Base-by-base conservation (phyloP, 306 rosid species). In the Alnus rubra region DNA sequence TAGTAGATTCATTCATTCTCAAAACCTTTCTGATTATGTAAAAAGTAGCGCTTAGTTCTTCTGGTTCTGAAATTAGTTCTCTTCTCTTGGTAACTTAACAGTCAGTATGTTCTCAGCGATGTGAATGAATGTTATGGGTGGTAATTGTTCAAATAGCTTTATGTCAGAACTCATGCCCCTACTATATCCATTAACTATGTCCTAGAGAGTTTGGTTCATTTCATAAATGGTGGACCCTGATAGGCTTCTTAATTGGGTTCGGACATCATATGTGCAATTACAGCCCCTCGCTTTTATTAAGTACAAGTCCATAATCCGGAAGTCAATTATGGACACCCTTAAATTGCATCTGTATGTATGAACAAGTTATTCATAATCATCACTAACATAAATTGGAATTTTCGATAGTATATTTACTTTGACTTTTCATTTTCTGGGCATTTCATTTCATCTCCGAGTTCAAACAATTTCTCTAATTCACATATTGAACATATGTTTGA, bases 401-500 rank as follows among this genome's bases (percentile, higher is more conserved):
- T 62, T 50, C 2, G 5, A 82, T 23, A 30, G 37, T 31, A 23
- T 71, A 9, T 44, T 37, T 74, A 18, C 50, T 19, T 54, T 11
- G 39, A 73, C 37, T 76, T 47, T 16, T 50, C 0, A 12, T 59
- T 47, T 65, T 37, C 68, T 77, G n/a, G 14, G 58, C 8, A 33
- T 71, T 73, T 30, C 51, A 44, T 78, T 31, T 9, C 54, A 56
- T 56, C 10, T 47, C 54, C 0, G 18, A 9, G 60, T 52, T 51
- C 44, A 35, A 35, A 23, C 37, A 69, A 42, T 42, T 52, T 39
- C 23, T 50, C 8, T n/a, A 63, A 33, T 72, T 33, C 54, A n/a
- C 31, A 52, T 62, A 53, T 18, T 69, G 78, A 47, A 52, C 37
- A 60, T 59, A 53, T 78, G 42, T 33, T 39, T 48, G 75, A 68